Conservation (phyloP, 1,284 basidiomycete species). For the Wallemia ichthyophaga region DNA sequence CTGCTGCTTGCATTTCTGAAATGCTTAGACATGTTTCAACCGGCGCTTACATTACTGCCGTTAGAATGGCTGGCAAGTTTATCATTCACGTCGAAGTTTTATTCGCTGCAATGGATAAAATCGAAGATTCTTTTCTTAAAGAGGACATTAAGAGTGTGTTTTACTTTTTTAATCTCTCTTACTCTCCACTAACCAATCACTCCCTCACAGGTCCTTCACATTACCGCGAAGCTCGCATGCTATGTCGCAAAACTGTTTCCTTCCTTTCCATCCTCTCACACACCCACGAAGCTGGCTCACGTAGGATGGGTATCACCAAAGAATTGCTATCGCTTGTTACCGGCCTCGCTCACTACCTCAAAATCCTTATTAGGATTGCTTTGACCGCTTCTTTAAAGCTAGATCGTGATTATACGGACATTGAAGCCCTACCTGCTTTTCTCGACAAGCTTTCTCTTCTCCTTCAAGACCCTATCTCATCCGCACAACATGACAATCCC, state of each 20-base stretch:
- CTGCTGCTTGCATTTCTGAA: slow-evolving; percentile 95
- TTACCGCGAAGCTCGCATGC: slow-evolving; percentile 86
- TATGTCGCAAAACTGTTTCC: slow-evolving; percentile 96
- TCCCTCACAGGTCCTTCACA: slow-evolving; percentile 96
- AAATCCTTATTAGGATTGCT: slow-evolving; percentile 94
- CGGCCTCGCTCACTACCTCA: slow-evolving; percentile 91
- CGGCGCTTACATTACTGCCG: slow-evolving; percentile 80
- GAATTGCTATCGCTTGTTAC: slow-evolving; percentile 93
- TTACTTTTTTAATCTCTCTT: neutral
- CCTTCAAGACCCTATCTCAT: neutral
- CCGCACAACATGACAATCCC: slow-evolving; percentile 1
- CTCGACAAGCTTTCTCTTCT: slow-evolving; percentile 18
- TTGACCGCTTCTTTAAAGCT: slow-evolving; percentile 83
- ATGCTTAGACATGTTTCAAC: slow-evolving; percentile 95
- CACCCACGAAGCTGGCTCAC: slow-evolving; percentile 65
- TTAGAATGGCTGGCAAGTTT: slow-evolving; percentile 93
- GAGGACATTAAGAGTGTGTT: slow-evolving; percentile 49
- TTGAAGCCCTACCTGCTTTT: slow-evolving; percentile 60
- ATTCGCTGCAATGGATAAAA: slow-evolving; percentile 86
- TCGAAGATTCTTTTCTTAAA: slow-evolving; percentile 63
- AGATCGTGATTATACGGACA: slow-evolving; percentile 57
- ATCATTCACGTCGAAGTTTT: slow-evolving; percentile 94
- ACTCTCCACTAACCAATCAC: too few species aligned
- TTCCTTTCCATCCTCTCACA: slow-evolving; percentile 92
- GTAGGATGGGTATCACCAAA: slow-evolving; percentile 82